These are phyloP conservation scores for Fusarium euwallaceae DNA, from an alignment of 2,329 filamentous ascomycete species.

Conservation along the genomic window DNA sequence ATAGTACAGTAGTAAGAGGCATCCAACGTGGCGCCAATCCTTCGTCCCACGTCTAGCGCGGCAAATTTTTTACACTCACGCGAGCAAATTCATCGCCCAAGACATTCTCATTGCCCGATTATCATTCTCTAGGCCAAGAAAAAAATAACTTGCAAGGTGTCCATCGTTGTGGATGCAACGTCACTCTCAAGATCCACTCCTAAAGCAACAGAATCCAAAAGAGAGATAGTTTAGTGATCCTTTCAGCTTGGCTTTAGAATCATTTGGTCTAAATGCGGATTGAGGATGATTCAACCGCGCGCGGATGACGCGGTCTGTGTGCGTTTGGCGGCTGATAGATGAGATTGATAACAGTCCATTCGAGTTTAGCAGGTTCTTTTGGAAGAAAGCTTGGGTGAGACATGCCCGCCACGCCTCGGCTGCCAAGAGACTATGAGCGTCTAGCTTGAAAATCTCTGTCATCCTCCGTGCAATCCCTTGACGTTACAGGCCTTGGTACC, in stretches of 20 bases:
- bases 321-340: slow-evolving; percentile 7
- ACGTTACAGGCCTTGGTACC: neutral
- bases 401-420: too few relatives aligned
- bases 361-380: neutral
- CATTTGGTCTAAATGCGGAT: neutral
- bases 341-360: slow-evolving; percentile 35
- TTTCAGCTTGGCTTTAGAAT: neutral
- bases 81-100: neutral
- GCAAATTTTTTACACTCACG: neutral
- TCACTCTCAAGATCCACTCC: neutral
- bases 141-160: neutral
- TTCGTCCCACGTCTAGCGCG: neutral
- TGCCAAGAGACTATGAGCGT: too few relatives aligned
- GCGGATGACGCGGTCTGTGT: slow-evolving; percentile 26
- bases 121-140: neutral
- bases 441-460: neutral
- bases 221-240: slow-evolving; percentile 3
- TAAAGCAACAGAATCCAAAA: neutral
- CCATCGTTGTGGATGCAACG: slow-evolving; percentile 4
- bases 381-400: neutral
- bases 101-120: neutral
- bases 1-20: neutral
- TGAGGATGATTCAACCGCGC: neutral
- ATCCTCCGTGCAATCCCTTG: neutral
- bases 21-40: slow-evolving; percentile 1